These are phyloP conservation scores for Chaetomium sp. DNA, from an alignment of 2,329 filamentous ascomycete genomes.

Conservation along the genomic window DNA sequence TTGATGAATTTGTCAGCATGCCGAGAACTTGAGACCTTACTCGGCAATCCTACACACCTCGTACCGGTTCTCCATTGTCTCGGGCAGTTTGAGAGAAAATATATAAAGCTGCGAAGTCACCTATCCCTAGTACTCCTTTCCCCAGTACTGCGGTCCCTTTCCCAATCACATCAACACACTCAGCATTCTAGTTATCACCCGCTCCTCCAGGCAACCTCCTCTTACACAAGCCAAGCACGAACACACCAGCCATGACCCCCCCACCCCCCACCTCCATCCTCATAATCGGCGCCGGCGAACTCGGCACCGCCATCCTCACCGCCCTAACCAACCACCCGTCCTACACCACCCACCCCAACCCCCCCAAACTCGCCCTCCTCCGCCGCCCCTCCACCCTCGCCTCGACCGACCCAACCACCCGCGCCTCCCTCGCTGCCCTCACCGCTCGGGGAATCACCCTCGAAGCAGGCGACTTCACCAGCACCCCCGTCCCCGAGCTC, in stretches of 20 bases:
- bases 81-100: background rate
- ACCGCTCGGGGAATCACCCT: slow-evolving; percentile 45
- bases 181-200: background rate
- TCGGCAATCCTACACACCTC: background rate
- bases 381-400: slow-evolving; percentile 53
- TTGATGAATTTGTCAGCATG: background rate
- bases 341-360: slow-evolving; percentile 37
- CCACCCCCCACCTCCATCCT: slow-evolving; percentile 46
- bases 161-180: background rate
- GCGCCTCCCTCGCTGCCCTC: slow-evolving; percentile 40
- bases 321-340: slow-evolving; percentile 51
- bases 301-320: slow-evolving; percentile 59
- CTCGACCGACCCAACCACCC: slow-evolving; percentile 44
- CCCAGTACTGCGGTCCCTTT: too few species aligned
- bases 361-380: slow-evolving; percentile 52
- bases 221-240: background rate
- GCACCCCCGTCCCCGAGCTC: slow-evolving; percentile 43
- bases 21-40: background rate
- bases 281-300: slow-evolving; percentile 67
- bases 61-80: background rate
- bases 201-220: too few species aligned
- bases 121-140: background rate
- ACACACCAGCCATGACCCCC: background rate
- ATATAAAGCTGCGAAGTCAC: background rate
- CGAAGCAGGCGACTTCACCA: slow-evolving; percentile 50